Evolutionary conservation across 225 moss, liverwort and hornwort species (phyloP), one percentile per base, ranked within the genome.

Genomic region (Sphagnum tenellum): DNA sequence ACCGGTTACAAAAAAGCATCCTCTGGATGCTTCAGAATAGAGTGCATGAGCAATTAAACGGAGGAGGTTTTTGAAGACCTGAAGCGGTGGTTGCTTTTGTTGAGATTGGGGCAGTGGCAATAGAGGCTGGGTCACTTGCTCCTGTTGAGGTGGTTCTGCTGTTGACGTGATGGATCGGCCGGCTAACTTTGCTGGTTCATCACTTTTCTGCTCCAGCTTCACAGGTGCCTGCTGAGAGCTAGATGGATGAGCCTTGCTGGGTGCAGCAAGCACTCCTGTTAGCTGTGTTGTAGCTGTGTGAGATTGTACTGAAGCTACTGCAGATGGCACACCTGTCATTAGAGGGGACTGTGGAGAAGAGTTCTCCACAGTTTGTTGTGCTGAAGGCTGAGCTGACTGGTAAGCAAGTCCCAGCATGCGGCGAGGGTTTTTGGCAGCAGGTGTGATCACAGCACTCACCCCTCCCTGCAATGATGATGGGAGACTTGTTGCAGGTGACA

Each of bases 361-460:
- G 73, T 46, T 58, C 55, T 73, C 80, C 8, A 56, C 69, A 50
- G 73, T 12, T 56, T 79, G 81, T 53, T 74, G 70, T 67, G 79
- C 71, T 53, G 75, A 65, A 57, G 73, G 70, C 69, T 79, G 89
- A 8, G 77, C 65, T 64, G 79, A 76, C 14, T 73, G 73, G 5
- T 45, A 51, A 47, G 63, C 56, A 29, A 29, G 29, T 54, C 86
- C 92, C 45, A 81, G 67, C 44, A 77, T 79, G 64, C 96, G 92
- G 9, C 96, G 85, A 9, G 90, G 90, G 50, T 83, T 88, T 60
- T 82, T 89, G 11, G 74, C 88, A 72, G 82, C 87, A 50, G 96
- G 96, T 48, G 96, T 98, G 61, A 98, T 87, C 68, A 98, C 90
- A 46, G 92, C 96, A 64, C 96, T 98, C 5, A 98, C 87, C 47